Base-by-base conservation (phyloP, 257 asterid species). In the Fraxinus excelsior region DNA sequence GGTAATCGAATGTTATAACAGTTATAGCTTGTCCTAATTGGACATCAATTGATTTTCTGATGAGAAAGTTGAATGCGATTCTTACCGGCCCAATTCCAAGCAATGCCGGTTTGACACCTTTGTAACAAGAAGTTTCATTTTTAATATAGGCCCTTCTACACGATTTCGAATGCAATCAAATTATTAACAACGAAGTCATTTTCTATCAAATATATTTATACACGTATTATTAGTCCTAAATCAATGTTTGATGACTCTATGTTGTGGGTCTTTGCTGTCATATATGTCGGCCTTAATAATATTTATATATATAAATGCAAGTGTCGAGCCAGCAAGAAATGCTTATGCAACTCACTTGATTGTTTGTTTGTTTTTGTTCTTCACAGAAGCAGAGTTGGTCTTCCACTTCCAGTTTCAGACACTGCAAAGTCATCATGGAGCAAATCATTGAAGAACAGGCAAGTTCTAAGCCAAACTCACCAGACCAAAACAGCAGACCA, bases 401-500 rank as follows among this genome's bases (percentile, higher is more conserved):
- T 53, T 71, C 53, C 46, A 18, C 34, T 56, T 68, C 31, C 23
- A 31, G 56, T 7, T 40, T 31, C 49, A 58, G 53, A 8, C 18
- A 38, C 56, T 32, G 64, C 42, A 64, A 26, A 51, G 65, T 4
- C 76, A 84, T 74, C 82, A 89, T 90, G 96, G 87, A 85, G 73
- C 84, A 83, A 21, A 84, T 79, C 83, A 72, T 68, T 44, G 79
- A 86, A 75, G 80, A 80, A 53, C 79, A 80, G 56, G n/a, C 67
- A 37, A 77, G 44, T 79, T 60, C 89, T 26, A 18, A 77, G 35
- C 82, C 87, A 14, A 84, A 78, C 32, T 86, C 91, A 53, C 90
- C 87, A 56, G 85, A 78, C 64, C 92, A 86, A 49, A 80, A 62
- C 80, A 91, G 88, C 85, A 88, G 91, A 84, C 96, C 94, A 64